These are phyloP conservation scores for Hemileccinum rubropunctum DNA, from an alignment of 768 basidiomycete genomes.

Conservation along the genomic window DNA sequence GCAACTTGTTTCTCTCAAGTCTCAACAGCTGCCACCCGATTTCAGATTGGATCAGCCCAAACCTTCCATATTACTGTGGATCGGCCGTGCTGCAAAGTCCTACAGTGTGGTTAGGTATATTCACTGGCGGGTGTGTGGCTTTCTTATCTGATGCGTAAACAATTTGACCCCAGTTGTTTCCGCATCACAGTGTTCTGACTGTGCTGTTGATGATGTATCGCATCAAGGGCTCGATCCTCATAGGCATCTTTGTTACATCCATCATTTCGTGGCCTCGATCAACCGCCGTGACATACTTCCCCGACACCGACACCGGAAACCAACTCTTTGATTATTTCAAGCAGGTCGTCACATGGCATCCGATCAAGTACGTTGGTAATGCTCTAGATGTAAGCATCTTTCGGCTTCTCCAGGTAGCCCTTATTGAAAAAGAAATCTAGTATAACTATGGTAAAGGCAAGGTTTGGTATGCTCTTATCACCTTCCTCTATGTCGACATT, in stretches of 20 bases:
- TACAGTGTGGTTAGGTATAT: constrained; percentile 87
- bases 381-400: constrained; percentile 55
- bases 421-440: constrained; percentile 30
- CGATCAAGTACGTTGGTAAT: constrained; percentile 58
- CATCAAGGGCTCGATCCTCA: constrained; percentile 77
- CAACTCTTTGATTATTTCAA: constrained; percentile 82
- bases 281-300: constrained; percentile 79
- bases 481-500: constrained; percentile 89
- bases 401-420: background rate
- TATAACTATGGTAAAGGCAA: constrained; percentile 57
- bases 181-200: constrained; percentile 62
- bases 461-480: constrained; percentile 86
- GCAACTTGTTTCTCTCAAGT: constrained; percentile 3
- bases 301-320: constrained; percentile 65
- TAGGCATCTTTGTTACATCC: constrained; percentile 81
- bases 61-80: constrained; percentile 59
- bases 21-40: constrained; percentile 3
- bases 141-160: background rate
- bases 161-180: constrained; percentile 4
- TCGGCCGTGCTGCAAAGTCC: constrained; percentile 66
- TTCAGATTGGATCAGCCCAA: constrained; percentile 41
- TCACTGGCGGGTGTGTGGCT: constrained; percentile 68
- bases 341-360: constrained; percentile 75
- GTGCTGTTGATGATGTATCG: constrained; percentile 82
- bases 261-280: constrained; percentile 88